Base-by-base conservation (phyloP, 495 filamentous ascomycete species). In the Diplogelasinospora grovesii region DNA sequence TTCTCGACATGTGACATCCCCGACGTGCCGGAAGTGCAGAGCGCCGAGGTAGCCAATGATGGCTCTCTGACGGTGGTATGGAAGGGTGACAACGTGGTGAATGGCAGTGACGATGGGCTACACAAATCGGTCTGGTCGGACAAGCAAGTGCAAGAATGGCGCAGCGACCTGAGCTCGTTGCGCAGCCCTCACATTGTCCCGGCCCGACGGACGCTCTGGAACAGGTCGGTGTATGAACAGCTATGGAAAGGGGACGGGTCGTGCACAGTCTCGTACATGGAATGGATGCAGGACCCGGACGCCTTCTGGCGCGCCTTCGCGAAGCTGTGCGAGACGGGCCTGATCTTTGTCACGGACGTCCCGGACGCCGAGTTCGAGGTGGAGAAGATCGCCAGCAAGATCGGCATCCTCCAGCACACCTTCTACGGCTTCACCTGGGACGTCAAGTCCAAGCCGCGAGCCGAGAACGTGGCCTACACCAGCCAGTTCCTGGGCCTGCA, bases 401-500 rank as follows among this genome's bases (percentile, higher is more conserved):
- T 95, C 40, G 89, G 89, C 0, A 70, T 72, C 0, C 51, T 95
- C 8, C 79, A 85, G 38, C 77, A 85, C 47, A 85, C 87, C 11
- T 92, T 97, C 56, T 95, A 95, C 63, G 90, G 90, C 22, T 59
- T 63, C 29, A 95, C 87, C 1, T 95, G 86, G 84, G 86, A 95
- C 61, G 89, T 97, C 19, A 77, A 72, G 38, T 81, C 72, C 7
- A 79, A 88, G 22, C 78, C 83, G 2, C 47, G 81, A 30, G 84
- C 88, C 27, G 86, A 86, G 56, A 97, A 97, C 50, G 80, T 97
- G 6, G 90, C 90, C 10, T 95, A 97, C 64, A 95, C 89, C 3
- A 77, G 67, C 54, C 66, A 79, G 29, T 77, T 77, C 49, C 77
- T 95, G 1, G 85, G 83, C 13, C 77, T 92, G 25, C 90, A 97